Evolutionary conservation across 2,329 filamentous ascomycete species (phyloP).

Genomic region (Pseudopyricularia cyperi): DNA sequence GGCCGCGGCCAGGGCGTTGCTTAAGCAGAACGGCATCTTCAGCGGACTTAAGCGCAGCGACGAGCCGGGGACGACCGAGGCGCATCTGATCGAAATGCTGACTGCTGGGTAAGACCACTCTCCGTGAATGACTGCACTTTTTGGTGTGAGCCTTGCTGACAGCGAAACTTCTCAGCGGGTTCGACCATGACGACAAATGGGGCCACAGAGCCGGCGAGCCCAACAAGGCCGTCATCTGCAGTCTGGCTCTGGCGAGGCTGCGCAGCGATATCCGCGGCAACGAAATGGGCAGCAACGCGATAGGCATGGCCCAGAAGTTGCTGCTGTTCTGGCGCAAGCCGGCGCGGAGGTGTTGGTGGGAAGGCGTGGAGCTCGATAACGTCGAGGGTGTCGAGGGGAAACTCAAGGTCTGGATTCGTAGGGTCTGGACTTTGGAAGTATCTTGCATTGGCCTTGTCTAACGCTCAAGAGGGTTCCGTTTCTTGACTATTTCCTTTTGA

Average conservation of each 20-base stretch:
- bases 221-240: slow-evolving; percentile 97
- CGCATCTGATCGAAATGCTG: slow-evolving; percentile 97
- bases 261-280: slow-evolving; percentile 84
- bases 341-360: slow-evolving; percentile 96
- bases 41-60: slow-evolving; percentile 90
- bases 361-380: slow-evolving; percentile 81
- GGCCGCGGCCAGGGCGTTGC: slow-evolving; percentile 72
- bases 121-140: background rate
- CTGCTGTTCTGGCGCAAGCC: slow-evolving; percentile 97
- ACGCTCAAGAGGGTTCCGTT: slow-evolving; percentile 8
- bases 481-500: slow-evolving; percentile 1
- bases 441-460: slow-evolving; percentile 76
- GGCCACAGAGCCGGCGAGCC: slow-evolving; percentile 95
- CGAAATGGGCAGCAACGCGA: slow-evolving; percentile 60
- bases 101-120: slow-evolving; percentile 69
- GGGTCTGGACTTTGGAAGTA: slow-evolving; percentile 99
- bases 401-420: slow-evolving; percentile 94
- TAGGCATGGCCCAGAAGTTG: slow-evolving; percentile 97
- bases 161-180: slow-evolving; percentile 49
- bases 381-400: slow-evolving; percentile 85
- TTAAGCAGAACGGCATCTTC: slow-evolving; percentile 89
- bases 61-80: slow-evolving; percentile 90
- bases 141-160: slow-evolving; percentile 6
- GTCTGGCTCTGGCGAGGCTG: slow-evolving; percentile 80
- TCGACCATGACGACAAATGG: slow-evolving; percentile 92